Conservation (phyloP, 1,284 basidiomycete species). For the Moniliella sp. region DNA sequence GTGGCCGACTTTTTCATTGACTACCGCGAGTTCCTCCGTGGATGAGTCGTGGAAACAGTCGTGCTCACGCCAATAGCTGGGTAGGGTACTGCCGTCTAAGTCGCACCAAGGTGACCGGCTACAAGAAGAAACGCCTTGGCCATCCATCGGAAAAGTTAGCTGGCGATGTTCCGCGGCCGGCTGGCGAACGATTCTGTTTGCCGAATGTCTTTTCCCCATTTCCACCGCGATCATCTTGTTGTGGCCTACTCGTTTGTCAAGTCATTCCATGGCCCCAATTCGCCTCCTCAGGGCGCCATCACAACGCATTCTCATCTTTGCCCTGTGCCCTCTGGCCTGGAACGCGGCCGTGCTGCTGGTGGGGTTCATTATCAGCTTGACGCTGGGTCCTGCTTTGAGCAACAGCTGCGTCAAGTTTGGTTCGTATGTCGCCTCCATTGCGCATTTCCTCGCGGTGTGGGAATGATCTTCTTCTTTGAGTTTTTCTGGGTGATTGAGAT, state of each 20-base stretch:
- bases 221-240: constrained; percentile 27
- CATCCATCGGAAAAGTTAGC: constrained; percentile 31
- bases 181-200: constrained; percentile 26
- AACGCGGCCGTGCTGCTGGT: constrained; percentile 69
- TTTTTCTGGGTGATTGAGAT: constrained; percentile 72
- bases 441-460: constrained; percentile 28
- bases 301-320: constrained; percentile 73
- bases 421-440: constrained; percentile 29
- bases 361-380: constrained; percentile 73
- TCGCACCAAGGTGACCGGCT: constrained; percentile 31
- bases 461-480: constrained; percentile 13
- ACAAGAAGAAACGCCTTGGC: constrained; percentile 33
- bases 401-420: constrained; percentile 37
- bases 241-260: constrained; percentile 30
- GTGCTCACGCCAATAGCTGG: constrained; percentile 30
- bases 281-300: constrained; percentile 44
- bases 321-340: constrained; percentile 78
- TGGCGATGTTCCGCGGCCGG: constrained; percentile 30
- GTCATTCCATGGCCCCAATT: constrained; percentile 19
- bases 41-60: constrained; percentile 33
- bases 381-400: constrained; percentile 73
- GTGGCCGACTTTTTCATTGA: constrained; percentile 33
- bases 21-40: constrained; percentile 34
- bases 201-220: constrained; percentile 25
- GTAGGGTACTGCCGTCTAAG: constrained; percentile 32